Conservation (phyloP, 371 early-diverging fungal species). For the Mortierella sp. region DNA sequence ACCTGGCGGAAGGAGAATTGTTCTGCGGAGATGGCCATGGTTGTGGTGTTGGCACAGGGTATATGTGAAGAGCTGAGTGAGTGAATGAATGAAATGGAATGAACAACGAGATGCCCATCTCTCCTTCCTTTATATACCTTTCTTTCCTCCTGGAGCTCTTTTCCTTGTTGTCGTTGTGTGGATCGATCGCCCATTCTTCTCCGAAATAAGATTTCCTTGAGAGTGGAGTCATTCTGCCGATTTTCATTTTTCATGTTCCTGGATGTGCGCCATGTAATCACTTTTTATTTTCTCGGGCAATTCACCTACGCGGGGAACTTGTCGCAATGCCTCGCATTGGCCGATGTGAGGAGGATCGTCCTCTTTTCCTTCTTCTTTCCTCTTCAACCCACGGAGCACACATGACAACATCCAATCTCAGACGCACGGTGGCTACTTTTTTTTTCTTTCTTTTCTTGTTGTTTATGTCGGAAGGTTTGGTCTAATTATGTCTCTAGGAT, state of each 20-base stretch:
- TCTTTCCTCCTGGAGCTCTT: background rate
- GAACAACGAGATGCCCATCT: background rate
- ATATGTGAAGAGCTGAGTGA: conserved; percentile 7
- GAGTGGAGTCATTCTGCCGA: conserved; percentile 7
- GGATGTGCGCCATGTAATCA: background rate
- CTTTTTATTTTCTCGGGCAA: conserved; percentile 17
- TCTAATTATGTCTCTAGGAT: background rate
- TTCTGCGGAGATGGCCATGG: conserved; percentile 42
- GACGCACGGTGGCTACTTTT: background rate
- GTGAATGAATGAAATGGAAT: background rate
- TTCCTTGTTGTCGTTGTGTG: background rate
- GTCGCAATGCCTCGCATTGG: background rate
- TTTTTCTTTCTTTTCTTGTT: background rate
- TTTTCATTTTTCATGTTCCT: conserved; percentile 7
- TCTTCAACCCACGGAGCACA: background rate
- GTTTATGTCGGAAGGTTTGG: background rate
- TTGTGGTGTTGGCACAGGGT: conserved; percentile 6
- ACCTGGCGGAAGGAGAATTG: conserved; percentile 44
- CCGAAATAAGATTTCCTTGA: conserved; percentile 7
- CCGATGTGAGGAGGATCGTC: background rate
- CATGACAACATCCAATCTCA: background rate
- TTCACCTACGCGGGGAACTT: conserved; percentile 11
- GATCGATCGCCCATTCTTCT: conserved; percentile 5
- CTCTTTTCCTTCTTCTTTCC: background rate
- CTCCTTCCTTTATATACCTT: background rate